Conservation (phyloP, 2,329 filamentous ascomycete genomes). For the Neonectria sp. region DNA sequence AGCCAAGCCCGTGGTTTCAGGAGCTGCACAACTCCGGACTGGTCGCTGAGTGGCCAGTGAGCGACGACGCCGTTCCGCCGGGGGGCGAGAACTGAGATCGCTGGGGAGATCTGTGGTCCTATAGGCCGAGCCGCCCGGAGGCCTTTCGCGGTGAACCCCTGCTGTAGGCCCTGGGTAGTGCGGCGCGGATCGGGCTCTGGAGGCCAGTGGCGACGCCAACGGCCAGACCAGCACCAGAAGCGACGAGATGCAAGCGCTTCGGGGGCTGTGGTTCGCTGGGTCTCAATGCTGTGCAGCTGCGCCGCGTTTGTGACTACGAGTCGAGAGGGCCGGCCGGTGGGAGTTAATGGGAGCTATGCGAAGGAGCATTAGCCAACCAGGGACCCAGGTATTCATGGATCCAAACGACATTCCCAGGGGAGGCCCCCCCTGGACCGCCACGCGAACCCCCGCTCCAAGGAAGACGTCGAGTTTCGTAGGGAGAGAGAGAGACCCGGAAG, state of each 20-base stretch:
- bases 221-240: constrained; percentile 9
- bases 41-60: constrained; percentile 40
- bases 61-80: constrained; percentile 28
- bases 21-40: constrained; percentile 30
- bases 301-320: constrained; percentile 10
- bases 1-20: constrained; percentile 44
- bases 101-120: constrained; percentile 36
- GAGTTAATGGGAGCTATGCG: neutral
- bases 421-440: constrained; percentile 26
- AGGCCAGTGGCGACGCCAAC: constrained; percentile 14
- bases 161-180: constrained; percentile 8
- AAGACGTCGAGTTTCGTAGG: neutral
- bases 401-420: constrained; percentile 25
- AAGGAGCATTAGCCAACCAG: constrained; percentile 17
- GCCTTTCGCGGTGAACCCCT: constrained; percentile 27
- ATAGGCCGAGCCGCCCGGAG: constrained; percentile 38
- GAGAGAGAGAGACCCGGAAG: too few relatives aligned
- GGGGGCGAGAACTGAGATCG: constrained; percentile 43
- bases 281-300: constrained; percentile 18
- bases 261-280: constrained; percentile 26
- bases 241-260: constrained; percentile 19
- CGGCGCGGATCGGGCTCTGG: constrained; percentile 20
- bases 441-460: constrained; percentile 23
- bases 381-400: constrained; percentile 18
- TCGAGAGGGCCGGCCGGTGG: neutral